Conservation (phyloP, 768 basidiomycete species). For the Amanita pseudoporphyria region DNA sequence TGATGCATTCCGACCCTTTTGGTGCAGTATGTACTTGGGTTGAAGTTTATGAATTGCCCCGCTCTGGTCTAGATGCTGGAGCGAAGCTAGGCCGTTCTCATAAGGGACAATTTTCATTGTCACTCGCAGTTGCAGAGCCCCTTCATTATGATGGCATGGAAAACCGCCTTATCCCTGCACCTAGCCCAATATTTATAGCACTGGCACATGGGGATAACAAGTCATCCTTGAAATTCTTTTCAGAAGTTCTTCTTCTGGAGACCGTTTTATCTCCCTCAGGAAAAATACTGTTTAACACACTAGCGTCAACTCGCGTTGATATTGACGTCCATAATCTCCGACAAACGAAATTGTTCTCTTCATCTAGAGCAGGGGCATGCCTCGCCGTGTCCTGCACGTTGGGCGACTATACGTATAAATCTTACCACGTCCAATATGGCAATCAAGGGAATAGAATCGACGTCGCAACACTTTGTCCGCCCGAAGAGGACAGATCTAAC, state of each 20-base stretch:
- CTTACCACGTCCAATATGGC: constrained; percentile 1
- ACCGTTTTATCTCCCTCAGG: not conserved
- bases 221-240: not conserved
- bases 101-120: not conserved
- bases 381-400: constrained; percentile 1
- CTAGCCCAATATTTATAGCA: not conserved
- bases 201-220: not conserved
- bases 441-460: not conserved
- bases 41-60: not conserved
- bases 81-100: not conserved
- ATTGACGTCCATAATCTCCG: not conserved
- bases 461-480: not conserved
- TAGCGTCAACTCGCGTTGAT: not conserved
- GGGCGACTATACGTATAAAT: not conserved
- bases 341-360: not conserved
- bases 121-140: not conserved
- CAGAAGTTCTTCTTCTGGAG: not conserved
- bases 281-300: not conserved
- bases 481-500: not conserved
- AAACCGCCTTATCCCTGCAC: not conserved
- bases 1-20: not conserved
- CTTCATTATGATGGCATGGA: not conserved
- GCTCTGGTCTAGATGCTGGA: not conserved
- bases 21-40: not conserved
- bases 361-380: not conserved